Evolutionary conservation across 768 basidiomycete species (phyloP).

Genomic region (Suillus clintonianus): DNA sequence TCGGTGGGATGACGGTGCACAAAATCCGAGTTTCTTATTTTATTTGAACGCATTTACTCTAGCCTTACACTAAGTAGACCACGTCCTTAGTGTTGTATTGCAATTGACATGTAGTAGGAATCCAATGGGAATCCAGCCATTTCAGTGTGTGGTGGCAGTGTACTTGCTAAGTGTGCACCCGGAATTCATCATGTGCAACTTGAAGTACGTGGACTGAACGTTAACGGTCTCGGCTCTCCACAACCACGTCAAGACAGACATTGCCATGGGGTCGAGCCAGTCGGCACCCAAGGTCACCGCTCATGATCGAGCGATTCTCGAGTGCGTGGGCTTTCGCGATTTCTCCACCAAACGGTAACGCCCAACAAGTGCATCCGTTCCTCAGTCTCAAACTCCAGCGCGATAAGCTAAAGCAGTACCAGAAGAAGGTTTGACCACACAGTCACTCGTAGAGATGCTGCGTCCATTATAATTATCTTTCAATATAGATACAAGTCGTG

Average conservation of each 20-base stretch:
- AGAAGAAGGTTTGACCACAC: constrained; percentile 70
- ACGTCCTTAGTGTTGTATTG: neutral
- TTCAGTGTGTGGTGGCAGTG: constrained; percentile 1
- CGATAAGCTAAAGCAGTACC: constrained; percentile 94
- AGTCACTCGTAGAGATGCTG: neutral
- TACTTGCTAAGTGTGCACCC: neutral
- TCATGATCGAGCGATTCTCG: constrained; percentile 93
- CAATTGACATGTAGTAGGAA: neutral
- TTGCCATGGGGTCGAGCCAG: constrained; percentile 66
- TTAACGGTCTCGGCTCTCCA: neutral
- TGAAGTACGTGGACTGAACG: neutral
- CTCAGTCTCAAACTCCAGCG: constrained; percentile 91
- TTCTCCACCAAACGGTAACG: constrained; percentile 17
- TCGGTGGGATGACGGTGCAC: neutral
- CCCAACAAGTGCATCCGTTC: constrained; percentile 11
- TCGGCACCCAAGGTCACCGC: constrained; percentile 86
- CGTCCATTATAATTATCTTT: neutral
- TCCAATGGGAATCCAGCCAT: neutral
- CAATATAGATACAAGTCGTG: constrained; percentile 74
- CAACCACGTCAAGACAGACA: neutral
- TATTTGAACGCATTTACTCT: neutral
- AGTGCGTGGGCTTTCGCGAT: constrained; percentile 56
- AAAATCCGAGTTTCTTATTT: neutral
- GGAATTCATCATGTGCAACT: neutral
- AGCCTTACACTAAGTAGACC: neutral